phyloP scores from a whole-genome alignment of 257 asterid genomes.

The Buddleja alternifolia region DNA sequence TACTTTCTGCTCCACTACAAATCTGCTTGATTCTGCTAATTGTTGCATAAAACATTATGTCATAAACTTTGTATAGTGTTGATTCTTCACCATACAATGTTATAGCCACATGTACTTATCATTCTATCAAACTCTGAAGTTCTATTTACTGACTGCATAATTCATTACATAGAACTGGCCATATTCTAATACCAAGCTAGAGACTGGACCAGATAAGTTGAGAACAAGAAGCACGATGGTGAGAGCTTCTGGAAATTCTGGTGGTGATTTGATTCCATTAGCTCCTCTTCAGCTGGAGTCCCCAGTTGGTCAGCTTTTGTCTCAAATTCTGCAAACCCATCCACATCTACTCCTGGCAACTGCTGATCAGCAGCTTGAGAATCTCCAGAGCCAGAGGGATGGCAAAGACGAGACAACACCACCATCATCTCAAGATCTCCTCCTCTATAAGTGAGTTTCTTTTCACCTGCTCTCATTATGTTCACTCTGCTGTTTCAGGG shows the following conservation, averaged over 20 bases:
- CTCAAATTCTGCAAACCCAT: constrained; percentile 66
- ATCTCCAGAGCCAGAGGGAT: constrained; percentile 74
- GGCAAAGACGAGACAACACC: constrained; percentile 44
- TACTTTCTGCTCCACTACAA: background rate
- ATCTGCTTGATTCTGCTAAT: constrained; percentile 15
- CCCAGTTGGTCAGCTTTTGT: constrained; percentile 85
- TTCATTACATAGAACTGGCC: constrained; percentile 49
- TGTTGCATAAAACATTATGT: background rate
- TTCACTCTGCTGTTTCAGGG: background rate
- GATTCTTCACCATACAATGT: background rate
- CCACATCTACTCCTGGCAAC: constrained; percentile 83
- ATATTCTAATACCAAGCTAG: constrained; percentile 55
- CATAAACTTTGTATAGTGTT: constrained; percentile 5
- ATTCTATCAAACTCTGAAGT: background rate
- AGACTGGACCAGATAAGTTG: constrained; percentile 49
- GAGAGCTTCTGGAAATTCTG: constrained; percentile 63
- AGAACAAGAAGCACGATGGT: constrained; percentile 52
- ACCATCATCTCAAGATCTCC: constrained; percentile 63
- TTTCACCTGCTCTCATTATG: constrained; percentile 2
- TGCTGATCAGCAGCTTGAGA: constrained; percentile 91
- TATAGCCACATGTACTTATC: background rate
- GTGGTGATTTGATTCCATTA: constrained; percentile 57
- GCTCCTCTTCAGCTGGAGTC: constrained; percentile 86
- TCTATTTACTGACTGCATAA: constrained; percentile 22
- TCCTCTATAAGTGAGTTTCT: constrained; percentile 69